Conservation (phyloP, 371 early-diverging fungal species). For the Amoeboaphelidium occidentale region DNA sequence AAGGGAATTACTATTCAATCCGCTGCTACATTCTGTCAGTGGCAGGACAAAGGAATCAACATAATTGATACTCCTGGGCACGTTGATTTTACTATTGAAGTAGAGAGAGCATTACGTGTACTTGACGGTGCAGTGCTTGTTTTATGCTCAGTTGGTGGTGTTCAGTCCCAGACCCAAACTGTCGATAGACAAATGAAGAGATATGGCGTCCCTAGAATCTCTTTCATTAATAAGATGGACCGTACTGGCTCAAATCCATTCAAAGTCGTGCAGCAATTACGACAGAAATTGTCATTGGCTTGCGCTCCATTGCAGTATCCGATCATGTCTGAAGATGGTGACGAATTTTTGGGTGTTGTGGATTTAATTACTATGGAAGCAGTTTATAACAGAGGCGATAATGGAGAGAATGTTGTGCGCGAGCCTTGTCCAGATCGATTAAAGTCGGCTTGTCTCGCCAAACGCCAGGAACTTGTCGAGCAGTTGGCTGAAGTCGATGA, state of each 20-base stretch:
- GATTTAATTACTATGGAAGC: slow-evolving; percentile 71
- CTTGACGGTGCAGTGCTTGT: slow-evolving; percentile 71
- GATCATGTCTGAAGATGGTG: slow-evolving; percentile 50
- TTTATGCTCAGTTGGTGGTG: slow-evolving; percentile 60
- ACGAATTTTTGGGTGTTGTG: slow-evolving; percentile 70
- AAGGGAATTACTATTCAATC: slow-evolving; percentile 82
- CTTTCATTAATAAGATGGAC: slow-evolving; percentile 79
- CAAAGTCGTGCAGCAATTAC: slow-evolving; percentile 70
- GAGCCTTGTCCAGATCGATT: slow-evolving; percentile 56
- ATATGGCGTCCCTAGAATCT: slow-evolving; percentile 60
- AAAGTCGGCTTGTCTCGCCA: slow-evolving; percentile 34
- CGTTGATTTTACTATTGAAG: slow-evolving; percentile 80
- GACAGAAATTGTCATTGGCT: slow-evolving; percentile 57
- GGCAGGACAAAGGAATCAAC: slow-evolving; percentile 53
- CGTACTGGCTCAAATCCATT: slow-evolving; percentile 81
- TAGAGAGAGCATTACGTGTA: slow-evolving; percentile 68
- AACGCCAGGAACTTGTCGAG: slow-evolving; percentile 63
- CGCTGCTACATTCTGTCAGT: slow-evolving; percentile 59
- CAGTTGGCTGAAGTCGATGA: slow-evolving; percentile 63
- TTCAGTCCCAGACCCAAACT: slow-evolving; percentile 74
- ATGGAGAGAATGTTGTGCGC: slow-evolving; percentile 42
- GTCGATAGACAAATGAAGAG: slow-evolving; percentile 86
- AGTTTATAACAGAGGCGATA: slow-evolving; percentile 59
- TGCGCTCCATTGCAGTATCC: slow-evolving; percentile 73
- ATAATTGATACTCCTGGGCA: slow-evolving; percentile 82